Evolutionary conservation across 805 yeast genomes (phyloP).

Genomic region (Kuraishia piskuri): DNA sequence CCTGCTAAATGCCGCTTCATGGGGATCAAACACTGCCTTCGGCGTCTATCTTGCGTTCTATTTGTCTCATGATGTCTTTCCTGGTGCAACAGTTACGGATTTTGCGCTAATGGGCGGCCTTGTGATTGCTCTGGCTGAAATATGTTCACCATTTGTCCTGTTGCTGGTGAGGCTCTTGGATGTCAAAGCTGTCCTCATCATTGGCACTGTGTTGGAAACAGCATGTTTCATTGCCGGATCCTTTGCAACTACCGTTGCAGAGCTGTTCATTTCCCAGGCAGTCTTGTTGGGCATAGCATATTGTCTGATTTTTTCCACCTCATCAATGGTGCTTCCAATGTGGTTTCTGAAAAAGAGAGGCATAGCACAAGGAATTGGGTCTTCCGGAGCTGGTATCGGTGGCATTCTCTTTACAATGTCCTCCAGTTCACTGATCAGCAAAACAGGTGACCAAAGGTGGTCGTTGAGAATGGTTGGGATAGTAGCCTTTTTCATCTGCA

Average conservation of each 20-base stretch:
- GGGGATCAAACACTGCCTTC: constrained; percentile 59
- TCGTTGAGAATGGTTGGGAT: constrained; percentile 35
- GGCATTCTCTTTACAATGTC: constrained; percentile 28
- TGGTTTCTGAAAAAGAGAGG: constrained; percentile 46
- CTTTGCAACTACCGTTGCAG: constrained; percentile 38
- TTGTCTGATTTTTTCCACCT: constrained; percentile 39
- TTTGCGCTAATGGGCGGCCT: constrained; percentile 58
- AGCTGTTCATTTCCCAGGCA: constrained; percentile 47
- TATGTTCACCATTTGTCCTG: constrained; percentile 49
- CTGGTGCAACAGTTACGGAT: constrained; percentile 44
- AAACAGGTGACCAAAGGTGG: constrained; percentile 33
- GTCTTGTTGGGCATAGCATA: constrained; percentile 41
- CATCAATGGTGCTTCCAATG: constrained; percentile 36
- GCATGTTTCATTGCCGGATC: constrained; percentile 44
- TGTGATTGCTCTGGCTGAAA: constrained; percentile 48
- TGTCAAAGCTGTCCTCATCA: constrained; percentile 31
- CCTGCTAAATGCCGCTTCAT: constrained; percentile 27
- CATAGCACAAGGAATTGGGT: constrained; percentile 27
- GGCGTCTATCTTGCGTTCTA: constrained; percentile 52
- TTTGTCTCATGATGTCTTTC: constrained; percentile 34
- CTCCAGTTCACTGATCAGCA: constrained; percentile 25
- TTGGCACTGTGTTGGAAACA: constrained; percentile 34
- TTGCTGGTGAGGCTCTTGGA: constrained; percentile 42
- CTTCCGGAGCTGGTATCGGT: constrained; percentile 34
- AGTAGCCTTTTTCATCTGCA: constrained; percentile 25